These are phyloP conservation scores for Aspergillus bertholletiae DNA, from an alignment of 495 filamentous ascomycete species.

Conservation along the genomic window DNA sequence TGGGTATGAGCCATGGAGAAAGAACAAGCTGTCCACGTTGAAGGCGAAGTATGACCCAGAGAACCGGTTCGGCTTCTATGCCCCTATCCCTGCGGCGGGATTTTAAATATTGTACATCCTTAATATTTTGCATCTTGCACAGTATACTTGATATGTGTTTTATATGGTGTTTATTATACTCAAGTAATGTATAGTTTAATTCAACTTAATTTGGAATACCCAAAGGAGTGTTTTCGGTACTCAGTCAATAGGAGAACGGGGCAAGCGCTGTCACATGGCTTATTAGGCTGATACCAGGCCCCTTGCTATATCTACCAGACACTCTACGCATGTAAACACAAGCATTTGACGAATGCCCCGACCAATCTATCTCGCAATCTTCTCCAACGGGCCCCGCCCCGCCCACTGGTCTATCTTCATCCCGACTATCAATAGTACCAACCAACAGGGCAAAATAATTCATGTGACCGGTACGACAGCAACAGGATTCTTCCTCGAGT, in stretches of 20 bases:
- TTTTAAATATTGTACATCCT: neutral
- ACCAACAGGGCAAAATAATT: constrained; percentile 12
- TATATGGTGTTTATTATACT: no score
- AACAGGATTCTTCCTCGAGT: constrained; percentile 23
- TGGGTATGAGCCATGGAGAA: constrained; percentile 46
- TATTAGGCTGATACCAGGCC: neutral
- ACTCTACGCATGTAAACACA: no score
- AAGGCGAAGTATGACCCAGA: constrained; percentile 81
- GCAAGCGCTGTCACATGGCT: neutral
- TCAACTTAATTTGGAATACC: no score
- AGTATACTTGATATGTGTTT: no score
- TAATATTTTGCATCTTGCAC: neutral
- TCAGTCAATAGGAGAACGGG: neutral
- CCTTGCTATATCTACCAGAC: no score
- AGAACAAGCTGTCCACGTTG: constrained; percentile 51
- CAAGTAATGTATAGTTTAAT: no score
- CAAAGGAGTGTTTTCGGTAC: no score
- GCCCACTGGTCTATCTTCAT: constrained; percentile 19
- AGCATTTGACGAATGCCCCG: no score
- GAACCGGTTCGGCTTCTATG: constrained; percentile 40
- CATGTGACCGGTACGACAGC: constrained; percentile 8
- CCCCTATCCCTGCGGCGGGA: neutral
- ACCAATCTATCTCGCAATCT: constrained; percentile 16
- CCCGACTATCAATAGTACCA: constrained; percentile 4
- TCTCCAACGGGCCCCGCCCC: constrained; percentile 15